Evolutionary conservation across 1,139 yeast species (phyloP).

Genomic region (Candida frijolesensis): DNA sequence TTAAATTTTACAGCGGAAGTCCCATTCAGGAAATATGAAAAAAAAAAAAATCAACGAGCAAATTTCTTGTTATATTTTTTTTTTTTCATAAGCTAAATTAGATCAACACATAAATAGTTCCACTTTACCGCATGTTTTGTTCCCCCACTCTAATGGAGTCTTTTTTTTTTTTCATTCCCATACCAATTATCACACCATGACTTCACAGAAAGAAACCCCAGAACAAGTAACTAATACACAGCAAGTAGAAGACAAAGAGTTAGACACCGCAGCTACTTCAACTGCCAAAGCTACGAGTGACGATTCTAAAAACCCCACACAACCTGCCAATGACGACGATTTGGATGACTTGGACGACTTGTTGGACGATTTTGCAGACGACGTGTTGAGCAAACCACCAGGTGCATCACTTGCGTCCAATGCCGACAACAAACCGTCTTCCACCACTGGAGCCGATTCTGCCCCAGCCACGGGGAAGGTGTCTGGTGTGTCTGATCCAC

Average conservation of each 20-base stretch:
- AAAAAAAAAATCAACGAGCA: too few relatives aligned
- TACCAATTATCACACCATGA: background rate
- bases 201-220: background rate
- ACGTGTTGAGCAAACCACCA: constrained; percentile 66
- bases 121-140: too few relatives aligned
- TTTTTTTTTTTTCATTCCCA: background rate
- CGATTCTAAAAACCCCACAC: background rate
- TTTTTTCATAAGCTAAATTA: too few relatives aligned
- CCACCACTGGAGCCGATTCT: constrained; percentile 10
- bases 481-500: constrained; percentile 19
- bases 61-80: too few relatives aligned
- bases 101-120: too few relatives aligned
- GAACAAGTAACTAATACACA: background rate
- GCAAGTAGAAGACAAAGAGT: too few relatives aligned
- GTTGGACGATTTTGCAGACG: constrained; percentile 77
- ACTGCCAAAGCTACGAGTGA: too few relatives aligned
- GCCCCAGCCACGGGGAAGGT: constrained; percentile 7
- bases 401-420: constrained; percentile 37
- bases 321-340: constrained; percentile 45
- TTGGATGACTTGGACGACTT: constrained; percentile 76
- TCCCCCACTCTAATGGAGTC: too few relatives aligned
- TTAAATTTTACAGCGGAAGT: too few relatives aligned
- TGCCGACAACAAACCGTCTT: constrained; percentile 16
- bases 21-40: too few relatives aligned
- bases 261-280: too few relatives aligned